These are phyloP conservation scores for Melaleuca alternifolia DNA, from an alignment of 345 rosid genomes.

Conservation along the genomic window DNA sequence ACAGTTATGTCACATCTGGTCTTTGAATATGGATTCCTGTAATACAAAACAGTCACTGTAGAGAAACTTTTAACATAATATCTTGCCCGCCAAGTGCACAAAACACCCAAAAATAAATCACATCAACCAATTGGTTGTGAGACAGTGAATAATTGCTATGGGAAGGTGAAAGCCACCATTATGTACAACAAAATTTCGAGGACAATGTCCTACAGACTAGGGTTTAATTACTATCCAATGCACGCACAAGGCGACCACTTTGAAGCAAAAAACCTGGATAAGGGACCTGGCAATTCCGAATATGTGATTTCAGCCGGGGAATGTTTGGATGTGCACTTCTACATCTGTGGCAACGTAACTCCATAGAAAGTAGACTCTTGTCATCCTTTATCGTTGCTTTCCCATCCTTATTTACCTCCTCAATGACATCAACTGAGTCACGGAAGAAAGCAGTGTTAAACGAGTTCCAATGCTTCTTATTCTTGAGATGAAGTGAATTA, in stretches of 20 bases:
- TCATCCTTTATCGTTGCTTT: constrained; percentile 38
- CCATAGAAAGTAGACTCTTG: constrained; percentile 39
- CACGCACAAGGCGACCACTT: constrained; percentile 23
- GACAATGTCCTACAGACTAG: background rate
- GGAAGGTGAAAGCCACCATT: background rate
- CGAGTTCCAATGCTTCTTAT: constrained; percentile 94
- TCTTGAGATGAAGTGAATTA: constrained; percentile 60
- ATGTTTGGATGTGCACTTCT: constrained; percentile 83
- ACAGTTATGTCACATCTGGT: background rate
- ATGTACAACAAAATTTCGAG: background rate
- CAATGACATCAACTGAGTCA: constrained; percentile 74
- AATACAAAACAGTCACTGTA: background rate
- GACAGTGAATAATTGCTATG: background rate
- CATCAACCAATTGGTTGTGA: background rate
- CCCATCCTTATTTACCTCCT: constrained; percentile 51
- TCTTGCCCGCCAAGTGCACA: background rate
- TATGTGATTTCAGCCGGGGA: constrained; percentile 72
- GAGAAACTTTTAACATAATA: background rate
- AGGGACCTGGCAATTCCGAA: constrained; percentile 40
- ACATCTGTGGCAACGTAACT: constrained; percentile 81
- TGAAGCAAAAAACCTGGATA: constrained; percentile 41
- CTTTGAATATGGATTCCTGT: background rate
- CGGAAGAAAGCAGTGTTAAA: constrained; percentile 69
- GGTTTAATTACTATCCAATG: background rate
- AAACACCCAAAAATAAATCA: background rate